A percentile compares a stretch with the other conserved stretches of the same genome.
Evolutionary conservation across 495 filamentous ascomycete genomes (phyloP).

Genomic region (Pseudevernia furfuracea): DNA sequence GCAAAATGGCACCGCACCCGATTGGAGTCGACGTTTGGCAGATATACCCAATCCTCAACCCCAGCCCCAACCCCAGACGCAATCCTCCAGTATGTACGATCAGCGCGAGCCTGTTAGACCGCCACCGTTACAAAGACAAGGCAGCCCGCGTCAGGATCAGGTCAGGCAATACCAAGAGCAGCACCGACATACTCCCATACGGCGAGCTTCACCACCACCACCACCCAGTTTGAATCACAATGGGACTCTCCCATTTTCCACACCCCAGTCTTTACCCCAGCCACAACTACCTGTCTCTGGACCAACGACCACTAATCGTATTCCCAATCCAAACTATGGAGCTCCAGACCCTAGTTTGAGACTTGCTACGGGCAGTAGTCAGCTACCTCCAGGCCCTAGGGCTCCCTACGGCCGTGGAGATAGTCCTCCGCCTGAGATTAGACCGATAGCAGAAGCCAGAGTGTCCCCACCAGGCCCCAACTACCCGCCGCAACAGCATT

Average conservation of each 20-base stretch:
- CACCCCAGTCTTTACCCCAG: slow-evolving; percentile 52
- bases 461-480: slow-evolving; percentile 75
- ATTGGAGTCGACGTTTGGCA: slow-evolving; percentile 70
- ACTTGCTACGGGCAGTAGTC: slow-evolving; percentile 50
- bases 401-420: slow-evolving; percentile 55
- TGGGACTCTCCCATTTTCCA: slow-evolving; percentile 55
- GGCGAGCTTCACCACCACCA: slow-evolving; percentile 54
- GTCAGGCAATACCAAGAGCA: slow-evolving; percentile 69
- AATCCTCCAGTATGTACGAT: slow-evolving; percentile 61
- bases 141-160: slow-evolving; percentile 61
- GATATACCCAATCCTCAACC: slow-evolving; percentile 51
- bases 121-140: slow-evolving; percentile 57
- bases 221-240: slow-evolving; percentile 54
- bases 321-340: slow-evolving; percentile 63
- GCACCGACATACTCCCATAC: slow-evolving; percentile 48
- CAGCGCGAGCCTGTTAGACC: slow-evolving; percentile 61
- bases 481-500: slow-evolving; percentile 71
- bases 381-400: slow-evolving; percentile 37
- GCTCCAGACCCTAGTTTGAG: slow-evolving; percentile 46
- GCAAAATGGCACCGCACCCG: slow-evolving; percentile 57
- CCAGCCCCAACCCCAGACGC: slow-evolving; percentile 55
- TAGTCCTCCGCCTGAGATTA: slow-evolving; percentile 76
- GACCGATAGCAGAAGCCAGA: slow-evolving; percentile 77
- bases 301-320: slow-evolving; percentile 49
- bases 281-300: slow-evolving; percentile 48